Base-by-base conservation (phyloP, 116 monocot genomes). In the Dioscorea cayenensis region DNA sequence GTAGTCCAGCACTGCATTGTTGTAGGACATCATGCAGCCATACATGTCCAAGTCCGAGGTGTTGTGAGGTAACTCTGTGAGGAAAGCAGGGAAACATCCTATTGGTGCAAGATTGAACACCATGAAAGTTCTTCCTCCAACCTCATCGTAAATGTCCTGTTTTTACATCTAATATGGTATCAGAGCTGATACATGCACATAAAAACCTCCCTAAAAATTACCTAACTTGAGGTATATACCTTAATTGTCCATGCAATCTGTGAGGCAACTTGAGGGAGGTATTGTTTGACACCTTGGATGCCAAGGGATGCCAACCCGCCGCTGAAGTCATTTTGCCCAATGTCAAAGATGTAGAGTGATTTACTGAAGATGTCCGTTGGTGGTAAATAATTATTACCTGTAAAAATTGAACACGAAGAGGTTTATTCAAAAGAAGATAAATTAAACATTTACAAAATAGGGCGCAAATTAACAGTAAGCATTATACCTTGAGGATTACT, bases 301-400 rank as follows among this genome's bases (percentile, higher is more conserved):
- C 89, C 86, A 28, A 83, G 69, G n/a, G 74, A 18, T 38, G 58
- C 78, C 0, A 95, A 67, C 14, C 91, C 89, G 28, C 86, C 82
- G 36, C 84, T 89, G 79, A 91, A 91, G 74, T 91, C 95, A 73
- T 91, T 91, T 66, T 91, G 95, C 28, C 89, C 95, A 22, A 95
- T 91, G 74, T 91, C 88, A 28, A 95, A 38, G 5, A 89, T 89
- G 68, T 91, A 95, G 9, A 95, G 83, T 11, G 95, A 73, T 64
- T 81, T 60, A 11, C 51, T 61, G 36, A 95, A 88, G 22, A 77
- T 29, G 20, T 75, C 73, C 7, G 58, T 14, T 6, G 83, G 27
- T 76, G 90, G 90, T 76, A 90, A 85, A 63, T 76, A 18, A 55
- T 55, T 10, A 43, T 43, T 43, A 43, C 43, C 43, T 43, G 43